Evolutionary conservation across 495 filamentous ascomycete species (phyloP), one percentile per base, ranked within the genome.

Genomic region (Talaromyces nanjingensis): DNA sequence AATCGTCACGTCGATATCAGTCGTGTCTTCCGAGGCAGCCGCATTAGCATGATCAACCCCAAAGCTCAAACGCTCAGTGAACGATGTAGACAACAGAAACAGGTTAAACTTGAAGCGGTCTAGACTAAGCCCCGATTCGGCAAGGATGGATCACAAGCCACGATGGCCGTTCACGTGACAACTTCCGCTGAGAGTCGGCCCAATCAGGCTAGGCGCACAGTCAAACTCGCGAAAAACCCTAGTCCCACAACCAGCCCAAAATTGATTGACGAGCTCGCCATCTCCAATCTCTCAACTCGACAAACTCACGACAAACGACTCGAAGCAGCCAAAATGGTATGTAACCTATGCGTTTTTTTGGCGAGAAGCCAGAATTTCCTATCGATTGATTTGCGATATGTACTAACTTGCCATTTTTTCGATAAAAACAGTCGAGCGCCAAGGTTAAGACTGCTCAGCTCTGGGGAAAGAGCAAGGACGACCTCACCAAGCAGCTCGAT

Each of bases 381-480:
- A 0, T 49, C 45, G 45, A 49, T 49, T 20, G 45, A 49, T 57
- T 18, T 57, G 62, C 20, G 24, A 25, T 12, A 37, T 34, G 31
- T 39, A 59, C 57, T 59, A n/a, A 59, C 39, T 47, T 42, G 45
- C 16, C n/a, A 29, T 24, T 24, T 47, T 42, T 60, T 20, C 54
- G 25, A 27, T 31, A 42, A 60, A 45, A 29, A 29, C 67, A 93
- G 92, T 96, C 92, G 82, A 81, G 88, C 72, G 83, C 86, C 77
- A 96, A 96, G 84, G 91, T 98, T 80, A 97, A 96, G 86, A 86
- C 92, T 77, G 86, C 83, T 82, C 85, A 88, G 82, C 90, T 99
- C 78, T 98, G 96, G 94, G 87, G 88, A 80, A 99, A 99, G 92
- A 90, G 84, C 88, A 97, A 97, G 88, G 90, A 93, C 73, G 96